Evolutionary conservation across 1,139 yeast genomes (phyloP), one percentile per base, ranked within the genome.

Genomic region (Saccharomyces hybrid): DNA sequence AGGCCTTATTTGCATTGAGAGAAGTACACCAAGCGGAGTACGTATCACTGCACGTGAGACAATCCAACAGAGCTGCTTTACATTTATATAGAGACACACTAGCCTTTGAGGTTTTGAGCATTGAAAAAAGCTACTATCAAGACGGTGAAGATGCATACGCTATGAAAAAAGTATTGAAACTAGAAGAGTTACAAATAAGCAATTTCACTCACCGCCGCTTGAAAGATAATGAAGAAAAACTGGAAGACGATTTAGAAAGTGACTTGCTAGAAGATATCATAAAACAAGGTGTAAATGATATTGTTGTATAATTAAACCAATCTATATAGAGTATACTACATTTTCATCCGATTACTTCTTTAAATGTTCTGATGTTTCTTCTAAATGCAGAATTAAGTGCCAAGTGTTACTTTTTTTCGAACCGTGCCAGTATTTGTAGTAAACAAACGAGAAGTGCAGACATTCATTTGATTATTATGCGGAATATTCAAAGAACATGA

Each of bases 131-230:
- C 23, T 93, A 95, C 70, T 93, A 93, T 68, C 97, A 93, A 57
- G 98, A 93, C 70, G 97, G 96, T 28, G 99, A 95, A 71, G 98
- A 95, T 73, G 99, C 99, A n/a, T 93, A 90, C 71, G 87, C 95
- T 48, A 93, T 93, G 99, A 84, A 82, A 67, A 85, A 86, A 65
- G 76, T 75, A 1, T 75, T 88, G 61, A 73, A 73, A 16, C 67
- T 83, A 55, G 84, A 84, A 7, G 84, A 83, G 27, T 73, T 86
- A 56, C 62, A 81, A 52, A 90, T 91, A 20, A 77, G 81, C 56
- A 70, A 72, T 51, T 80, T 79, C 57, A 83, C 80, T 61, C 67
- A 63, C 53, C 59, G 59, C 32, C 46, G 56, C 13, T 31, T 31
- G 34, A 57, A 54, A 13, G 54, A 51, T 34, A 34, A 48, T 46